Conservation (phyloP, 129 eudicot genomes). For the Ambrosia artemisiifolia region DNA sequence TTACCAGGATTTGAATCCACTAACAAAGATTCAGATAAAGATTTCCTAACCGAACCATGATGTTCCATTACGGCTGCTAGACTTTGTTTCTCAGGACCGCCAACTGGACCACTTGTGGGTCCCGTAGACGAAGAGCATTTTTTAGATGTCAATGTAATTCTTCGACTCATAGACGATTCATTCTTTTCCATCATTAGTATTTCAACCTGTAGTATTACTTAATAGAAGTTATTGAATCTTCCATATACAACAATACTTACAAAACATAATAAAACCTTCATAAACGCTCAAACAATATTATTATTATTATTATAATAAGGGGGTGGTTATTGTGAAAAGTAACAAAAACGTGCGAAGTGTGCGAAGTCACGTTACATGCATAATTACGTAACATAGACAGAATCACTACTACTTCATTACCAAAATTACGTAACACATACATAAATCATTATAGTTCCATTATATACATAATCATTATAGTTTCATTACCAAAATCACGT, state of each 20-base stretch:
- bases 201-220: slow-evolving; percentile 53
- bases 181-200: slow-evolving; percentile 59
- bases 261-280: background rate
- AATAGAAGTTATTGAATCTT: no score
- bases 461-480: no score
- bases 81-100: slow-evolving; percentile 64
- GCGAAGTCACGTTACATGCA: no score
- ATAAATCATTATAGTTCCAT: no score
- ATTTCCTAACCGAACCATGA: slow-evolving; percentile 86
- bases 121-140: slow-evolving; percentile 40
- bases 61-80: slow-evolving; percentile 76
- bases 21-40: slow-evolving; percentile 74
- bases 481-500: no score
- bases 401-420: no score
- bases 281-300: background rate
- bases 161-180: slow-evolving; percentile 50
- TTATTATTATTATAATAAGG: no score
- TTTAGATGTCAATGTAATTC: slow-evolving; percentile 39
- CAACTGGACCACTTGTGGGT: slow-evolving; percentile 36
- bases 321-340: no score
- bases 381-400: no score
- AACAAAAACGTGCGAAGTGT: no score
- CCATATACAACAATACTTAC: background rate
- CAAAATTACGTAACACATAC: no score
- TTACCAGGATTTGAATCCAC: slow-evolving; percentile 62